Percentiles rank a stretch among this genome's conserved stretches.
phyloP scores from a whole-genome alignment of 257 asterid genomes.

The Cordia subcordata region DNA sequence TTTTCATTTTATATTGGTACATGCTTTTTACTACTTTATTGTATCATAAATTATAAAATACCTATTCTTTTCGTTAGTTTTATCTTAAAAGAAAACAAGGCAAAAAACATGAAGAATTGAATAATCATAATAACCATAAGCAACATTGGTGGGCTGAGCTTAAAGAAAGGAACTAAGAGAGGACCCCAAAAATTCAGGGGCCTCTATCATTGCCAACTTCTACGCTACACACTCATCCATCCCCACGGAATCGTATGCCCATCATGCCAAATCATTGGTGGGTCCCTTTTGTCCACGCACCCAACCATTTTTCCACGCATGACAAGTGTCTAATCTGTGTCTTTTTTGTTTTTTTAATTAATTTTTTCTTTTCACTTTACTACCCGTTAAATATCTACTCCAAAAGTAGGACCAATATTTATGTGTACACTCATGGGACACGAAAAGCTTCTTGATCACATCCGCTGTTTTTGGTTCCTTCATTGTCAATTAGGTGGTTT shows the following conservation, averaged over 20 bases:
- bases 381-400: not conserved
- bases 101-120: too few species aligned
- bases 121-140: too few species aligned
- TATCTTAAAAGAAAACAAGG: too few species aligned
- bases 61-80: too few species aligned
- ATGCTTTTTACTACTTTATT: too few species aligned
- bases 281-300: constrained; percentile 18
- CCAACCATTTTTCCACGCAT: not conserved
- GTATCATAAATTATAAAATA: too few species aligned
- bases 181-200: not conserved
- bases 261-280: constrained; percentile 37
- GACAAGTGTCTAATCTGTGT: not conserved
- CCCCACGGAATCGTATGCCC: constrained; percentile 40
- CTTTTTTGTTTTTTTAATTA: too few species aligned
- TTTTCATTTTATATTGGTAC: too few species aligned
- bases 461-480: not conserved
- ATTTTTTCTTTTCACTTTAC: too few species aligned
- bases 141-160: too few species aligned
- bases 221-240: constrained; percentile 28
- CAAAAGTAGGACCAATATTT: not conserved
- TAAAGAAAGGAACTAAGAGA: too few species aligned
- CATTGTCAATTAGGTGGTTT: constrained; percentile 2
- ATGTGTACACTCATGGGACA: constrained; percentile 7
- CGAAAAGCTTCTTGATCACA: too few species aligned
- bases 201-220: constrained; percentile 31